phyloP scores from a whole-genome alignment of 192 early-diverging fungal genomes.

The Linnemannia elongata region DNA sequence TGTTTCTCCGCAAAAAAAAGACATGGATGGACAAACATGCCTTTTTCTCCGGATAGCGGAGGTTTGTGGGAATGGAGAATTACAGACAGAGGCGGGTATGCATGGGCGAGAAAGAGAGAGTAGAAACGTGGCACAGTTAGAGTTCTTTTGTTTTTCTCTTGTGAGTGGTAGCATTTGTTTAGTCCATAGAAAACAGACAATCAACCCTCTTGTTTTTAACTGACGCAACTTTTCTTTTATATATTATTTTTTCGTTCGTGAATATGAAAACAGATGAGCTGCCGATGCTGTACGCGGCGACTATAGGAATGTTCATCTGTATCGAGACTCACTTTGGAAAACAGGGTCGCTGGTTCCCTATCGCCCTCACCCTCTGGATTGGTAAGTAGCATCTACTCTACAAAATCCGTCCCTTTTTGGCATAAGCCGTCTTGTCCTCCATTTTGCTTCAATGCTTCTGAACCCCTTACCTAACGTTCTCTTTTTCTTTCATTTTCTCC shows the following conservation, averaged over 20 bases:
- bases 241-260: neutral
- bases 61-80: too few relatives aligned
- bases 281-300: constrained; percentile 53
- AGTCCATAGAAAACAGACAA: too few relatives aligned
- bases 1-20: neutral
- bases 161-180: too few relatives aligned
- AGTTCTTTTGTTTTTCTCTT: too few relatives aligned
- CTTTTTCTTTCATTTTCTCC: constrained; percentile 21
- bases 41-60: too few relatives aligned
- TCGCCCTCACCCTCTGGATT: constrained; percentile 61
- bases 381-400: neutral
- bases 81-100: too few relatives aligned
- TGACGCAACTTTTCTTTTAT: neutral
- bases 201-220: neutral
- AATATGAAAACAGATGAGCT: constrained; percentile 17
- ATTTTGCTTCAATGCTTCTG: neutral
- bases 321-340: constrained; percentile 56
- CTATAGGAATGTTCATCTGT: constrained; percentile 50
- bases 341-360: constrained; percentile 60
- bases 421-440: neutral
- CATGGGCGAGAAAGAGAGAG: too few relatives aligned
- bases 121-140: too few relatives aligned
- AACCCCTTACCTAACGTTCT: neutral
- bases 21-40: neutral
- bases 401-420: too few relatives aligned